Percentiles rank a stretch among this genome's conserved stretches.
These are phyloP conservation scores for Psidium friedrichsthalianum DNA, from an alignment of 345 rosid genomes.

Conservation along the genomic window DNA sequence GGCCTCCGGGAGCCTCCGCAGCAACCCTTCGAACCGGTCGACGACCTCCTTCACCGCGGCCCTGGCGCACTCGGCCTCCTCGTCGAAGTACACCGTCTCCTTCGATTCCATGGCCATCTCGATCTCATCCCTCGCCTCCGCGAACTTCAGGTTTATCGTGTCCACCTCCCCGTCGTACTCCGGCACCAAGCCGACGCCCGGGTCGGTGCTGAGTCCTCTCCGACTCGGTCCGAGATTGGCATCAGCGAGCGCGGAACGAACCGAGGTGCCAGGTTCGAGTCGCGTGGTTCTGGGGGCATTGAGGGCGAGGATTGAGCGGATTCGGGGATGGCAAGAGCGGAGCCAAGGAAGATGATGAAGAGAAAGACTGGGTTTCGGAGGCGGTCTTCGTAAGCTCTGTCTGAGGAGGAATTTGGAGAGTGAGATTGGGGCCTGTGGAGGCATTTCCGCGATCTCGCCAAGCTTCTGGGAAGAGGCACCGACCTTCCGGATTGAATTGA, in stretches of 20 bases:
- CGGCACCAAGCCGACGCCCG: constrained; percentile 10
- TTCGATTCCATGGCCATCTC: constrained; percentile 96
- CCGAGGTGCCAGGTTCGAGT: neutral
- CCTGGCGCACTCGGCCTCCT: constrained; percentile 88
- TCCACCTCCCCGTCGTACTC: constrained; percentile 72
- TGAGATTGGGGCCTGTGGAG: constrained; percentile 17
- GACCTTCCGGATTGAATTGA: neutral
- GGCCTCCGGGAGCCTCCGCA: constrained; percentile 49
- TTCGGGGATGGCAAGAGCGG: neutral
- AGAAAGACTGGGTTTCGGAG: neutral
- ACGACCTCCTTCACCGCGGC: constrained; percentile 58
- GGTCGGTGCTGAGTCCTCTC: constrained; percentile 24
- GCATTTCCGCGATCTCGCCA: neutral
- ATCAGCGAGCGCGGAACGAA: neutral
- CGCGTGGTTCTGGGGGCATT: neutral
- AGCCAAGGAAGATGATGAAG: neutral
- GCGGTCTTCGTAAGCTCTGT: constrained; percentile 3
- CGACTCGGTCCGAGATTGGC: neutral
- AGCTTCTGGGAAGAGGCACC: neutral
- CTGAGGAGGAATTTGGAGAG: constrained; percentile 21
- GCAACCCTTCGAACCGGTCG: constrained; percentile 49
- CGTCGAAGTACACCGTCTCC: constrained; percentile 87
- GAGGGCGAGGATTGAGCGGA: neutral
- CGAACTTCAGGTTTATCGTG: constrained; percentile 79
- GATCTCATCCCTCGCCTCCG: constrained; percentile 98